Conservation (phyloP, 495 filamentous ascomycete genomes). For the Podospora appendiculata region DNA sequence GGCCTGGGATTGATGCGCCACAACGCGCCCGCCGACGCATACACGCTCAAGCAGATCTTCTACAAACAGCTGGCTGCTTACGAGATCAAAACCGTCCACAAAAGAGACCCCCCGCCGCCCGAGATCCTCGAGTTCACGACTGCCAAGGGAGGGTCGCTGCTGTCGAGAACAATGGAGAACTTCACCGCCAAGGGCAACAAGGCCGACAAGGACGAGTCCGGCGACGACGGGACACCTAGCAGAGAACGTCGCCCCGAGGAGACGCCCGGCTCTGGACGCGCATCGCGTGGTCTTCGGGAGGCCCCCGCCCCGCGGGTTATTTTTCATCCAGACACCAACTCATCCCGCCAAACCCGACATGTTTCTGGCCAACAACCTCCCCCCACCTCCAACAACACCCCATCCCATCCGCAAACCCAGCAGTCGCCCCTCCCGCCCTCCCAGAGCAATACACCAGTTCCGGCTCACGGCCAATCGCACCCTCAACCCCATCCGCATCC, state of each 20-base stretch:
- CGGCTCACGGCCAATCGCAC: slow-evolving; percentile 10
- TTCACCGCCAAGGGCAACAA: slow-evolving; percentile 39
- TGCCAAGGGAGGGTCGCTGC: slow-evolving; percentile 65
- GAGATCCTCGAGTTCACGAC: slow-evolving; percentile 72
- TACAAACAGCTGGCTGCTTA: slow-evolving; percentile 79
- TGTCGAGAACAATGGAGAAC: slow-evolving; percentile 72
- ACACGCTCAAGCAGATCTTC: slow-evolving; percentile 70
- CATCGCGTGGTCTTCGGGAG: slow-evolving; percentile 65
- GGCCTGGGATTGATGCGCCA: slow-evolving; percentile 53
- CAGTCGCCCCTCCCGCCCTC: slow-evolving; percentile 14
- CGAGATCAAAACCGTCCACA: slow-evolving; percentile 64
- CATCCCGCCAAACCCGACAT: slow-evolving; percentile 52
- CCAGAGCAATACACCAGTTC: slow-evolving; percentile 9
- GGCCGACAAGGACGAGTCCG: slow-evolving; percentile 44
- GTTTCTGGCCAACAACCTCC: slow-evolving; percentile 36
- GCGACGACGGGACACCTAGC: slow-evolving; percentile 56
- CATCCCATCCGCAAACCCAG: slow-evolving; percentile 19
- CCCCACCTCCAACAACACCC: slow-evolving; percentile 14
- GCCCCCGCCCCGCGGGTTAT: slow-evolving; percentile 69
- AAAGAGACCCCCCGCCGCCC: slow-evolving; percentile 69
- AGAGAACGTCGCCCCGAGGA: slow-evolving; percentile 55
- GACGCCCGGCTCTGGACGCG: slow-evolving; percentile 47
- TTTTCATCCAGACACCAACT: slow-evolving; percentile 69
- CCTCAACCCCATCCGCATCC: slow-evolving; percentile 19
- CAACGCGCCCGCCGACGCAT: slow-evolving; percentile 64